Conservation (phyloP, 176 grass and related monocot species). For the Musa beccarii region DNA sequence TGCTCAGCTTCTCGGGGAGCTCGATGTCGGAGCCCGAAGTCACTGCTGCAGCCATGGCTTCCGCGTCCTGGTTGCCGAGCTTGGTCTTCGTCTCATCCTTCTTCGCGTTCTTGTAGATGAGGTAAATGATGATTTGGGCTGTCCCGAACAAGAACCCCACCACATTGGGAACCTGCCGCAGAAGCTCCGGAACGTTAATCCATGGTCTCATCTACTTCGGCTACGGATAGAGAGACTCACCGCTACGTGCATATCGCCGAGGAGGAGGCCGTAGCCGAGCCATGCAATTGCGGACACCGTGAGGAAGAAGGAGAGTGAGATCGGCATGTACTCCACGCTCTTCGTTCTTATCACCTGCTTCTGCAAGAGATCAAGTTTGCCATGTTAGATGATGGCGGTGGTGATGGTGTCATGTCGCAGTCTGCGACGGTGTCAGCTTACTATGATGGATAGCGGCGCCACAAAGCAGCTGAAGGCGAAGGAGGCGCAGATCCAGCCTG, state of each 20-base stretch:
- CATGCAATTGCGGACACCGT: conserved; percentile 80
- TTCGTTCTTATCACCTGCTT: conserved; percentile 70
- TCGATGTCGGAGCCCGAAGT: not conserved
- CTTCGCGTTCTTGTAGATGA: conserved; percentile 52
- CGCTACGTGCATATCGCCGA: conserved; percentile 47
- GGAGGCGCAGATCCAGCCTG: conserved; percentile 45
- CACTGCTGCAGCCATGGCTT: not conserved
- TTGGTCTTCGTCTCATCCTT: conserved; percentile 19
- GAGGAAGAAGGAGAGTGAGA: conserved; percentile 71
- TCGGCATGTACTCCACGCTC: conserved; percentile 88
- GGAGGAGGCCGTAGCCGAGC: conserved; percentile 72
- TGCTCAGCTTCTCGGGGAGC: not conserved
- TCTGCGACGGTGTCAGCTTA: conserved; percentile 23
- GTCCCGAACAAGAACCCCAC: conserved; percentile 64
- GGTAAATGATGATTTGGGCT: conserved; percentile 60
- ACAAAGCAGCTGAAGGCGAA: conserved; percentile 66
- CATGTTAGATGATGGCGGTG: not conserved
- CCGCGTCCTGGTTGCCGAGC: not conserved
- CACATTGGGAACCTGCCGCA: conserved; percentile 66
- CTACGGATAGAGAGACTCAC: conserved; percentile 17
- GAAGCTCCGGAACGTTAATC: not conserved
- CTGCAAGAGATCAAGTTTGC: conserved; percentile 23
- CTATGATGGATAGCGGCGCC: conserved; percentile 75
- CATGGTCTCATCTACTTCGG: not conserved
- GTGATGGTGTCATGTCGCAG: not conserved